Evolutionary conservation across 2,329 filamentous ascomycete species (phyloP).

Genomic region (Paracoccidioides brasiliensis): DNA sequence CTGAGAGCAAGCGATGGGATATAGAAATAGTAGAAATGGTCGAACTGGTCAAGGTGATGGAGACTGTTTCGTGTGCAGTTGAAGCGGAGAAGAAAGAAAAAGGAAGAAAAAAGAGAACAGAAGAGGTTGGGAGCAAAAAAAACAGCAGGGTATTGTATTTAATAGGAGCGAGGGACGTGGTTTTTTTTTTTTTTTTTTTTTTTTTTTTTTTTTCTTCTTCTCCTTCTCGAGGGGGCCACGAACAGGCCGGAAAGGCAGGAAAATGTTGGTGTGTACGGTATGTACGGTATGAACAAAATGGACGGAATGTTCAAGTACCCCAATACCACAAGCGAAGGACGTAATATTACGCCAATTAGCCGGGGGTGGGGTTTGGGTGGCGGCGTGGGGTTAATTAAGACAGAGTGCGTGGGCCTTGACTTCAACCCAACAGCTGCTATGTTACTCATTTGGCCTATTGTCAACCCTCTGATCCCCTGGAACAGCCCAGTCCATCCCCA

Average conservation of each 20-base stretch:
- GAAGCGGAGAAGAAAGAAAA: background rate
- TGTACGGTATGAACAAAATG: background rate
- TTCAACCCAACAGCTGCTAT: no score
- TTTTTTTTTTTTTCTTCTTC: background rate
- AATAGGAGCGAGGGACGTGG: background rate
- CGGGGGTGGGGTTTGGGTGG: no score
- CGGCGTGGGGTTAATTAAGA: no score
- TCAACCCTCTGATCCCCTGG: no score
- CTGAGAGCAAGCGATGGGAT: background rate
- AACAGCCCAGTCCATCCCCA: no score
- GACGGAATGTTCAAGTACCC: no score
- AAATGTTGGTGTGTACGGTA: background rate
- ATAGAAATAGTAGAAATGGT: background rate
- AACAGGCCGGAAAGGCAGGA: no score
- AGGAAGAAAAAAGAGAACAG: conserved; percentile 5
- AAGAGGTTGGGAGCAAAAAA: conserved; percentile 1
- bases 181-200: background rate
- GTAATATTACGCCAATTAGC: background rate
- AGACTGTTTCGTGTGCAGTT: conserved; percentile 4
- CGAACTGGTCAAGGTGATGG: conserved; percentile 5
- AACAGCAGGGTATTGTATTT: background rate
- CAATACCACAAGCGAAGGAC: background rate
- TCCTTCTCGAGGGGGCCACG: background rate
- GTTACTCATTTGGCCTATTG: no score
- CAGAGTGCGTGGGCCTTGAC: no score